phyloP scores from a whole-genome alignment of 2,329 filamentous ascomycete species.

The Decorospora gaudefroyi region DNA sequence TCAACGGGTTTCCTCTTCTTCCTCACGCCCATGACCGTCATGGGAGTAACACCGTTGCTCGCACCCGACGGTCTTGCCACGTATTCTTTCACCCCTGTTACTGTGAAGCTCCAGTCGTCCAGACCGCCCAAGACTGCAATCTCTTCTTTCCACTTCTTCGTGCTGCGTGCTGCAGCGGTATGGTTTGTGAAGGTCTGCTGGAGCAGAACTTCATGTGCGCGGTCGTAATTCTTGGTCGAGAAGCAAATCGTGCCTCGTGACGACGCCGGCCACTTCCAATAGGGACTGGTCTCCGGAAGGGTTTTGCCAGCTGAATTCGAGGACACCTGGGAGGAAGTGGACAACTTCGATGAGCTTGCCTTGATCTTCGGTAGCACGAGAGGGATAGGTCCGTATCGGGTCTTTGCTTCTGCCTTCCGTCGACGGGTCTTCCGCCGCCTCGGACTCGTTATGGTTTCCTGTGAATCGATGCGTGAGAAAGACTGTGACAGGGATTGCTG shows the following conservation, averaged over 20 bases:
- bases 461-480: conserved; percentile 23
- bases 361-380: conserved; percentile 69
- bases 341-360: conserved; percentile 49
- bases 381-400: conserved; percentile 62
- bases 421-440: conserved; percentile 23
- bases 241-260: conserved; percentile 68
- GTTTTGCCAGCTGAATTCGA: conserved; percentile 44
- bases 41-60: conserved; percentile 20
- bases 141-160: conserved; percentile 71
- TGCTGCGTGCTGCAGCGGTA: conserved; percentile 66
- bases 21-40: conserved; percentile 36
- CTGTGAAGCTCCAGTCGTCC: conserved; percentile 36
- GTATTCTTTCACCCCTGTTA: conserved; percentile 34
- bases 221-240: conserved; percentile 66
- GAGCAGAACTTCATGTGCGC: conserved; percentile 70
- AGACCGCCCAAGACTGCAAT: conserved; percentile 54
- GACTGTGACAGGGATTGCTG: conserved; percentile 29
- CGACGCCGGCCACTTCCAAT: conserved; percentile 67
- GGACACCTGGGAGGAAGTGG: conserved; percentile 56
- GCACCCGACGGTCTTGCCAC: neutral
- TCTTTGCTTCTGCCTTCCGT: conserved; percentile 31
- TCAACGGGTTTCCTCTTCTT: conserved; percentile 45
- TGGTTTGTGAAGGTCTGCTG: conserved; percentile 73
- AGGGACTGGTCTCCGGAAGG: conserved; percentile 58
- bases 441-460: conserved; percentile 20